A percentile compares a stretch with the other conserved stretches of the same genome.
Evolutionary conservation across 2,329 filamentous ascomycete species (phyloP).

Genomic region (Myriosclerotinia duriaeana): DNA sequence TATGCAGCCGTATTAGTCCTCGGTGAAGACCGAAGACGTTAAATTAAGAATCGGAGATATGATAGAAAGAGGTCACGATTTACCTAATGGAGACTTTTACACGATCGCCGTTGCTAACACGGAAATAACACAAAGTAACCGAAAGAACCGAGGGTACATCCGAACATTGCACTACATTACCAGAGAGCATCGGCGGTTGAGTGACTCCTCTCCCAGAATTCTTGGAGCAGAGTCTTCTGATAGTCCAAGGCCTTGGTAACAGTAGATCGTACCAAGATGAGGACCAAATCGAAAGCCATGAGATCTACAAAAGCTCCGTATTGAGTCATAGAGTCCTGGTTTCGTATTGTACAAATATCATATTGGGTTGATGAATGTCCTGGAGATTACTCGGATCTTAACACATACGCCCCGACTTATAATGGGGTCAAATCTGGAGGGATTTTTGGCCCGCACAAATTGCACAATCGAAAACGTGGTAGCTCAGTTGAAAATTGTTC

Average conservation of each 20-base stretch:
- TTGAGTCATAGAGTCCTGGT: not conserved
- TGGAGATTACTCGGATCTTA: not conserved
- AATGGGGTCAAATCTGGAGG: not conserved
- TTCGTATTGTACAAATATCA: not conserved
- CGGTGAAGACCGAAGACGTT: not conserved
- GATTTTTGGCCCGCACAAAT: not conserved
- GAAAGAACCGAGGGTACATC: slow-evolving; percentile 9
- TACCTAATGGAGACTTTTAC: not conserved
- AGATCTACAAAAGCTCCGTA: slow-evolving; percentile 4
- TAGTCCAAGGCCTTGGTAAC: not conserved
- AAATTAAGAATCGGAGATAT: slow-evolving; percentile 6
- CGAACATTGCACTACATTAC: not conserved
- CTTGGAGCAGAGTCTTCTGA: slow-evolving; percentile 5
- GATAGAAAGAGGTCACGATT: slow-evolving; percentile 3
- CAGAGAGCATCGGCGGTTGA: not conserved
- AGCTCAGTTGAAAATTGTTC: not conserved
- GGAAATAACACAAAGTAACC: not conserved
- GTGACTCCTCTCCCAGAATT: not conserved
- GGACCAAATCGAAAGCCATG: slow-evolving; percentile 12
- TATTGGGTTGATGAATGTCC: not conserved
- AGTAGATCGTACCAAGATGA: slow-evolving; percentile 8
- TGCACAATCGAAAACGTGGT: not conserved
- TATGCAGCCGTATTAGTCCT: not conserved
- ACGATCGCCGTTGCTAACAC: slow-evolving; percentile 13
- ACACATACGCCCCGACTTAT: not conserved